Percentiles rank a stretch among this genome's conserved stretches.
These are phyloP conservation scores for Calocera cornea DNA, from an alignment of 768 basidiomycete genomes.

Conservation along the genomic window DNA sequence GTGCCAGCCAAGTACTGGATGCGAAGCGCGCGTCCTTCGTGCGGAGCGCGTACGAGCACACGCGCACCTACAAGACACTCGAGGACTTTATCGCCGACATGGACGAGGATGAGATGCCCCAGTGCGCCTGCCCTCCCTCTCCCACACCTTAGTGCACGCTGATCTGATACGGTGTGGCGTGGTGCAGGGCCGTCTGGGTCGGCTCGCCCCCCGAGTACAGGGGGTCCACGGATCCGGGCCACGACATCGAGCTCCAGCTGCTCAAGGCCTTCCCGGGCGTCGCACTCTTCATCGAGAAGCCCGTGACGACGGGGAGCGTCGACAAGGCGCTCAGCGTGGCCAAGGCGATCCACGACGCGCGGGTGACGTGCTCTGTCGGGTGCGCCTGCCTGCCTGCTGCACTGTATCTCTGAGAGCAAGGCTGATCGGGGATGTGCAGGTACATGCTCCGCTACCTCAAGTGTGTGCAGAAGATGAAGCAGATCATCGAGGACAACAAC, in stretches of 20 bases:
- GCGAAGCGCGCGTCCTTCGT: slow-evolving; percentile 91
- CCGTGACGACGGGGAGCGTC: slow-evolving; percentile 74
- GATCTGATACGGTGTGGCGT: neutral
- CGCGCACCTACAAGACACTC: slow-evolving; percentile 68
- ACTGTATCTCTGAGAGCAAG: too few relatives aligned
- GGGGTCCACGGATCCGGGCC: slow-evolving; percentile 57
- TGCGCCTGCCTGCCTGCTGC: slow-evolving; percentile 34
- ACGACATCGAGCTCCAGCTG: slow-evolving; percentile 79
- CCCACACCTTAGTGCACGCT: neutral
- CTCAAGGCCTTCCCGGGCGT: slow-evolving; percentile 77
- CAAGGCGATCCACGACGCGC: slow-evolving; percentile 50
- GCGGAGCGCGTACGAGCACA: slow-evolving; percentile 81
- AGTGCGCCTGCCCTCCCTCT: slow-evolving; percentile 18
- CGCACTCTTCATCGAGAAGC: slow-evolving; percentile 87
- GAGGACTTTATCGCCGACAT: slow-evolving; percentile 65
- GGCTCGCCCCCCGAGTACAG: slow-evolving; percentile 92
- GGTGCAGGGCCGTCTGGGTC: slow-evolving; percentile 58
- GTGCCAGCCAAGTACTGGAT: slow-evolving; percentile 57
- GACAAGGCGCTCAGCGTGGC: slow-evolving; percentile 57
- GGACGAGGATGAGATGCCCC: slow-evolving; percentile 47
- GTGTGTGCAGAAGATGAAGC: slow-evolving; percentile 92
- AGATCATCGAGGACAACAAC: slow-evolving; percentile 86
- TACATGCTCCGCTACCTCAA: slow-evolving; percentile 91
- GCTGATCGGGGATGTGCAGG: slow-evolving; percentile 26
- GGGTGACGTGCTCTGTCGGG: slow-evolving; percentile 80